phyloP scores from a whole-genome alignment of 768 basidiomycete genomes.

The Naematelia aurantialba region DNA sequence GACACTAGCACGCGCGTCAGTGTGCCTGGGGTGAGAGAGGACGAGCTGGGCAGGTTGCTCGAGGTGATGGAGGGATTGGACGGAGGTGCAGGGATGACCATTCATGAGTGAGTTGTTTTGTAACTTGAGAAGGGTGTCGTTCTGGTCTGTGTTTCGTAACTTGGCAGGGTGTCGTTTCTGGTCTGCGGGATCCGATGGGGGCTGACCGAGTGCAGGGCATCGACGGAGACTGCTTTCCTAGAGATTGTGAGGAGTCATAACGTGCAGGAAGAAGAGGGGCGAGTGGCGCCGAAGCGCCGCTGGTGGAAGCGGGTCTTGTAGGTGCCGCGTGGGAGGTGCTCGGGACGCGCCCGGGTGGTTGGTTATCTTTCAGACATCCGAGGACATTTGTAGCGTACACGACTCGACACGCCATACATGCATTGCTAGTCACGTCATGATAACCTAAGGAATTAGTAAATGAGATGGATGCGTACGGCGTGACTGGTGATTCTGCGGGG shows the following conservation, averaged over 20 bases:
- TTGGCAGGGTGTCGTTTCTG: not conserved
- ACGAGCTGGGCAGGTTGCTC: slow-evolving; percentile 18
- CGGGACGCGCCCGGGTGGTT: not conserved
- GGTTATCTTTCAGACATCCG: not conserved
- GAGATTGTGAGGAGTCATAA: slow-evolving; percentile 33
- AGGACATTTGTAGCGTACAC: not conserved
- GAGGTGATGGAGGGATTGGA: slow-evolving; percentile 18
- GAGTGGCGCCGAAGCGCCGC: slow-evolving; percentile 2
- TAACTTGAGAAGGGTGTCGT: too few relatives aligned
- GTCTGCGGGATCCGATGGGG: too few relatives aligned
- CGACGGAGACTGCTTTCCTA: slow-evolving; percentile 38
- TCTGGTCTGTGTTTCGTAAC: too few relatives aligned
- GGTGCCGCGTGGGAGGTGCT: not conserved
- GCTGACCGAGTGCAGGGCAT: slow-evolving; percentile 19
- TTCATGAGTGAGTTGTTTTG: slow-evolving; percentile 30
- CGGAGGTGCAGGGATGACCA: slow-evolving; percentile 16
- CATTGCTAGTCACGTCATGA: too few relatives aligned
- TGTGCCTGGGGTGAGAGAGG: slow-evolving; percentile 27
- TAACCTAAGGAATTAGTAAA: too few relatives aligned
- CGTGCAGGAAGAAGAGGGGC: slow-evolving; percentile 28
- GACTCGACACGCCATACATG: not conserved
- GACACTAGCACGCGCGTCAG: slow-evolving; percentile 29
- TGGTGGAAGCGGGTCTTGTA: not conserved
- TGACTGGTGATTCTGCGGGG: not conserved
- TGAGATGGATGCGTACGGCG: too few relatives aligned